Evolutionary conservation across 352 stramenopile species (phyloP), one percentile per base, ranked within the genome.

Genomic region (Pythium dissimile): DNA sequence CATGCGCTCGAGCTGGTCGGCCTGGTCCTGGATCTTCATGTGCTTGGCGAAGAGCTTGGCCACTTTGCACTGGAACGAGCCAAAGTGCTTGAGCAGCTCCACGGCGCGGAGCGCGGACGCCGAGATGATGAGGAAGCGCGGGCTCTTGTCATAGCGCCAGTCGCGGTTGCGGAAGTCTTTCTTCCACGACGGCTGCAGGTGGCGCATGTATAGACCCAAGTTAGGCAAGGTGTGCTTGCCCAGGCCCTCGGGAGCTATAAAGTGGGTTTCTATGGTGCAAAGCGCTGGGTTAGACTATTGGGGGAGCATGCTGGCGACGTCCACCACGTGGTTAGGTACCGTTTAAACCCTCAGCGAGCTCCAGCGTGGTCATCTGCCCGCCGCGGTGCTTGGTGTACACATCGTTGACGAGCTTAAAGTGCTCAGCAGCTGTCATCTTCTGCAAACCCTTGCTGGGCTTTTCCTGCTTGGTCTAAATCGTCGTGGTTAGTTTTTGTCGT

Each of bases 1-100:
- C 12, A 67, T 77, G 32, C 71, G 66, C 26, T 73, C 67, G 8
- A 98, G 77, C 58, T 92, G 75, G 35, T 92, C 80, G 1, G 79
- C 78, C 67, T 98, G 95, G 55, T 97, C 83, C 35, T 92, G 71
- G 9, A 91, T 72, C 49, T 92, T 97, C 62, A 97, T 83, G 67
- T 98, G 92, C 62, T 98, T 98, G 43, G 78, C 88, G 72, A 98
- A 98, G n/a, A 98, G 77, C 69, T 98, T 98, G 38, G 88, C 93
- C n/a, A 95, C 75, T 23, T 92, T 90, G 56, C 94, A 88, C 61
- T 97, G 93, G 52, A 98, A 86, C 12, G 72, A 71, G 34, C 77
- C 69, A 54, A 95, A 65, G 52, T 86, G 75, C 80, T 98, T 98
- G 70, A 97, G 80, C n/a, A 98, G 67, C 44, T 95, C 83, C 1